Base-by-base conservation (phyloP, 805 yeast genomes). In the Tetrapisispora taiwanensis region DNA sequence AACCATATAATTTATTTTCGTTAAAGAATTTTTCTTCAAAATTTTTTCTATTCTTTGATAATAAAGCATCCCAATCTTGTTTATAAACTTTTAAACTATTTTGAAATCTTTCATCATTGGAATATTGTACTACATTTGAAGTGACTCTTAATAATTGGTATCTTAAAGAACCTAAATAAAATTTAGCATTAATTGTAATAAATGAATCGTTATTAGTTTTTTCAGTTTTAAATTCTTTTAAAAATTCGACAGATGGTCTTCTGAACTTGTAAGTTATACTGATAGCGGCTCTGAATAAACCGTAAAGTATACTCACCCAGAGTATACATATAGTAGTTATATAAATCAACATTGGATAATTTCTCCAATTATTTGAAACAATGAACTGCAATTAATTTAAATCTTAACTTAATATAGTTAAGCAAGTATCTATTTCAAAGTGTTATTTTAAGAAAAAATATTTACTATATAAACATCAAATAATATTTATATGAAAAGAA, bases 1-100 rank as follows among this genome's bases (percentile, higher is more conserved):
- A 89, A 6, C 97, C 99, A 59, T 70, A 81, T 10, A 86, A 62
- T 9, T 71, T 52, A 22, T 52, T 53, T 10, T 48, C 19, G 10
- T 24, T 30, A n/a, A 3, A 22, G 1, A 5, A 24, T 30, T 9
- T 19, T 15, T 30, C 20, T 24, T 18, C 30, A 22, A 17, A 5
- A 7, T 18, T 7, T 13, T 14, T 17, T n/a, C 6, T 10, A 20
- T 14, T 7, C n/a, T 28, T 37, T 9, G 30, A 17, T 27, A 18
- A 20, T 10, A 37, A 13, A 15, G 7, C 4, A 4, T 37, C 32
- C 40, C 40, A 37, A 15, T 37, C 40, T 18, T 37, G 27, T 18
- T 18, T 37, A 27, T 26, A 18, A 4, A 28, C 32, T 3, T 28
- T 17, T 12, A 37, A 5, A 27, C 26, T 12, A 27, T 10, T 28